Conservation (phyloP, 2,329 filamentous ascomycete species). For the Aureobasidium pullulans region DNA sequence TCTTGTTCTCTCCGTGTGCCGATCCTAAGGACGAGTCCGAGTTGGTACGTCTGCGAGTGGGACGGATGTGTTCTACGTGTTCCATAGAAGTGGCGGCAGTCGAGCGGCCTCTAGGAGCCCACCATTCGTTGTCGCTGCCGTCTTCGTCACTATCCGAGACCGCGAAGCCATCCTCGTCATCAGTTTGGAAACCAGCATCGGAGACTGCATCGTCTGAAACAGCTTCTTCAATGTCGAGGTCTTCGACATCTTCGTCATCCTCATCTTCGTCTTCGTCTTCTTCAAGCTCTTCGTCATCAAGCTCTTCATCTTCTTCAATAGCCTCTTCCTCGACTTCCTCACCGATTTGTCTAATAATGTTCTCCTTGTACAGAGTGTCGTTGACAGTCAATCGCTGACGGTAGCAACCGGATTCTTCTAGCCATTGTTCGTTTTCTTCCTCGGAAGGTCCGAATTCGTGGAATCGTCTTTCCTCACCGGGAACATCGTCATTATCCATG, state of each 20-base stretch:
- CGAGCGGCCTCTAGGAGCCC: conserved; percentile 51
- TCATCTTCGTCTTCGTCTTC: conserved; percentile 20
- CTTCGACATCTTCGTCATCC: conserved; percentile 26
- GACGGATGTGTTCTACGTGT: conserved; percentile 41
- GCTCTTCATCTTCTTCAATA: conserved; percentile 55
- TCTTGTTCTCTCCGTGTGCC: conserved; percentile 20
- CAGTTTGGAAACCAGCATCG: conserved; percentile 70
- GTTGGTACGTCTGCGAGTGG: conserved; percentile 34
- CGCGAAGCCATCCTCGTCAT: conserved; percentile 66
- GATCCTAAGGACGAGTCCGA: conserved; percentile 50
- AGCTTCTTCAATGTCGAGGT: conserved; percentile 39
- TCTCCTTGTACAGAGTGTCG: conserved; percentile 86
- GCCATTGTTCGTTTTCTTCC: conserved; percentile 84
- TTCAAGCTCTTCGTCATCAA: conserved; percentile 55
- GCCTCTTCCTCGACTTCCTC: conserved; percentile 90
- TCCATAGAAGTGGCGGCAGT: conserved; percentile 50
- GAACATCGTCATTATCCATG: conserved; percentile 34
- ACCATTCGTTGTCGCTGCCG: conserved; percentile 59
- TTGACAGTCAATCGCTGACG: conserved; percentile 73
- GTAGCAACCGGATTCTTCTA: conserved; percentile 59
- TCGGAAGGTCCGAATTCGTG: conserved; percentile 87
- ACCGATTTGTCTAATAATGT: conserved; percentile 73
- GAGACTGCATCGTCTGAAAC: conserved; percentile 35
- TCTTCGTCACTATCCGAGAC: conserved; percentile 63
- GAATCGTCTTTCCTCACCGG: conserved; percentile 57